A percentile compares a stretch with the other conserved stretches of the same genome.
Conservation (phyloP, 352 stramenopile genomes). For the Thalassiosira delicatula region DNA sequence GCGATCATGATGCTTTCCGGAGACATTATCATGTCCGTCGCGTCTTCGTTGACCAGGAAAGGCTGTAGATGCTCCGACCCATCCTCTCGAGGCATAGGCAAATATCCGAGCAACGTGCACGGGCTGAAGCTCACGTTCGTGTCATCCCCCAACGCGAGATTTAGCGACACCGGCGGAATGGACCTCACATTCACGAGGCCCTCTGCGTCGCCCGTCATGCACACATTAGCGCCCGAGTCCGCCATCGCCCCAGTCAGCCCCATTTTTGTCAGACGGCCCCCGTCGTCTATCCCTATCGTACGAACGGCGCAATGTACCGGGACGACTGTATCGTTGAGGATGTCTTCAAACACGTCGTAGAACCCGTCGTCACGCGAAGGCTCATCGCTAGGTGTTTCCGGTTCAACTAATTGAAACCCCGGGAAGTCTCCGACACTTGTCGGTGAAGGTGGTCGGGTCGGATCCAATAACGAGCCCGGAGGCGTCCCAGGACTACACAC, state of each 20-base stretch:
- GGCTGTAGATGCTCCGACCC: constrained; percentile 1
- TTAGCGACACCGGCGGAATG: background rate
- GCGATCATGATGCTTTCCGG: background rate
- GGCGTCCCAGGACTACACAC: too few relatives aligned
- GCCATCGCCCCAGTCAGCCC: background rate
- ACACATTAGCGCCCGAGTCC: constrained; percentile 7
- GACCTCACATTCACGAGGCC: background rate
- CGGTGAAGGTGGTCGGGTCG: too few relatives aligned
- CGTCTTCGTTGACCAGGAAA: background rate
- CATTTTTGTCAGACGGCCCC: background rate
- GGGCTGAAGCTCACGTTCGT: too few relatives aligned
- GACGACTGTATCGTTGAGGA: too few relatives aligned
- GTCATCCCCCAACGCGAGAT: background rate
- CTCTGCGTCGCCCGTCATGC: background rate
- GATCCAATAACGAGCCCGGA: too few relatives aligned
- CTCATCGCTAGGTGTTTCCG: too few relatives aligned
- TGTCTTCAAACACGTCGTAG: too few relatives aligned
- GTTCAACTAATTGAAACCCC: too few relatives aligned
- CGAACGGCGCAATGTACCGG: too few relatives aligned
- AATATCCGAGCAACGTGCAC: background rate
- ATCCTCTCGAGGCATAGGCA: background rate
- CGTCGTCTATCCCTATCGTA: background rate
- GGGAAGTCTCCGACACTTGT: too few relatives aligned
- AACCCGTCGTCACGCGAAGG: too few relatives aligned
- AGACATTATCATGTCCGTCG: constrained; percentile 18